Percentiles rank a stretch among this genome's conserved stretches.
Conservation (phyloP, 192 early-diverging fungal genomes). For the Gaertneriomyces semiglobifer region DNA sequence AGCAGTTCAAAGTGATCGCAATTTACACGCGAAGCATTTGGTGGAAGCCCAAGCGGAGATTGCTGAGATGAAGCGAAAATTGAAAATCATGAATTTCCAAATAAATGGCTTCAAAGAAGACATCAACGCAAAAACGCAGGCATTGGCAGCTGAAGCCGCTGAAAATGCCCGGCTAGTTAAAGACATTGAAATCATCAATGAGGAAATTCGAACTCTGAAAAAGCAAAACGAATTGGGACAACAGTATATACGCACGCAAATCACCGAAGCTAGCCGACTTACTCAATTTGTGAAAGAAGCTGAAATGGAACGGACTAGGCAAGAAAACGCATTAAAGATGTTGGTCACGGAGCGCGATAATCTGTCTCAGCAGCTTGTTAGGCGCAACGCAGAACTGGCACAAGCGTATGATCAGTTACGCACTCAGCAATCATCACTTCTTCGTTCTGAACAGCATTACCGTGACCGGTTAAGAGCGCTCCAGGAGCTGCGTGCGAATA, state of each 20-base stretch:
- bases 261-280: slow-evolving; percentile 52
- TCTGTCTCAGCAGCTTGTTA: slow-evolving; percentile 52
- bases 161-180: slow-evolving; percentile 49
- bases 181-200: slow-evolving; percentile 55
- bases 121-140: slow-evolving; percentile 52
- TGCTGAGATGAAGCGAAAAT: slow-evolving; percentile 58
- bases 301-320: slow-evolving; percentile 52
- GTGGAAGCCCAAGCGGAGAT: slow-evolving; percentile 61
- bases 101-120: slow-evolving; percentile 66
- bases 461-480: slow-evolving; percentile 37
- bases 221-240: slow-evolving; percentile 61
- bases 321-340: slow-evolving; percentile 58
- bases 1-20: slow-evolving; percentile 60
- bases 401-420: slow-evolving; percentile 59
- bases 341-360: slow-evolving; percentile 59
- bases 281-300: slow-evolving; percentile 67
- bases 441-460: slow-evolving; percentile 49
- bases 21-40: slow-evolving; percentile 59
- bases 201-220: slow-evolving; percentile 54
- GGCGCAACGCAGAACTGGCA: slow-evolving; percentile 55
- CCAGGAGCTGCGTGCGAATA: slow-evolving; percentile 26
- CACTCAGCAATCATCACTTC: slow-evolving; percentile 45
- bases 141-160: slow-evolving; percentile 43
- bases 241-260: slow-evolving; percentile 51
- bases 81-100: slow-evolving; percentile 67